phyloP scores from a whole-genome alignment of 768 basidiomycete species.

The Phylloporus sp. region DNA sequence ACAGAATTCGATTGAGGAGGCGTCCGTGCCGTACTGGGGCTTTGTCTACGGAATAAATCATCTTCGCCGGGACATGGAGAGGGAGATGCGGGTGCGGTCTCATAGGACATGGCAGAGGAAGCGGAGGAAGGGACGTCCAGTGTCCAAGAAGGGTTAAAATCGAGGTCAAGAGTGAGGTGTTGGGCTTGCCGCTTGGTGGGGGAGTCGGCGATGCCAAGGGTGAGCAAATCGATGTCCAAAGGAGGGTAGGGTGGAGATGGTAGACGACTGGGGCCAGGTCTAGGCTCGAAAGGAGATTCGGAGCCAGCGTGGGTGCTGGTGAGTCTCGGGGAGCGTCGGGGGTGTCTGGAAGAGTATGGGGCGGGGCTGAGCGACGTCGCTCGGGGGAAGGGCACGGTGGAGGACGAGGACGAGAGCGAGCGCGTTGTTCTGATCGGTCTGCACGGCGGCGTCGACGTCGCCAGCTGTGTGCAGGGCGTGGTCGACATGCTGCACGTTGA shows the following conservation, averaged over 20 bases:
- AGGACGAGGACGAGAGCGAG: slow-evolving; percentile 8
- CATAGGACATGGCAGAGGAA: slow-evolving; percentile 23
- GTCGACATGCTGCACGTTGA: slow-evolving; percentile 29
- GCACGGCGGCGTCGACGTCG: slow-evolving; percentile 2
- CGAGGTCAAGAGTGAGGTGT: slow-evolving; percentile 23
- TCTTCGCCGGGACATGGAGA: slow-evolving; percentile 9
- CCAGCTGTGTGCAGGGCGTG: slow-evolving; percentile 23
- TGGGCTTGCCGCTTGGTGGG: slow-evolving; percentile 5
- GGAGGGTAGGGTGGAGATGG: background rate
- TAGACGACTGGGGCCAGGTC: slow-evolving; percentile 5
- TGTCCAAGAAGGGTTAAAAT: slow-evolving; percentile 14
- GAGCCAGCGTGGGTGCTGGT: slow-evolving; percentile 12
- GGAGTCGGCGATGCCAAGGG: slow-evolving; percentile 5
- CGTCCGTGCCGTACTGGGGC: background rate
- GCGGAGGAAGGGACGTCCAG: slow-evolving; percentile 16
- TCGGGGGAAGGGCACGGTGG: slow-evolving; percentile 21
- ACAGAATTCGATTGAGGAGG: slow-evolving; percentile 3
- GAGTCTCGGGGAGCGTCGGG: slow-evolving; percentile 5
- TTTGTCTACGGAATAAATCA: slow-evolving; percentile 11
- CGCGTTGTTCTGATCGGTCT: background rate
- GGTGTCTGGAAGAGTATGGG: background rate
- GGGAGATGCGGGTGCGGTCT: slow-evolving; percentile 11
- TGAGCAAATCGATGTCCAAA: slow-evolving; percentile 12
- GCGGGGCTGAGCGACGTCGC: slow-evolving; percentile 1
- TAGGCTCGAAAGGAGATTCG: slow-evolving; percentile 19